These are phyloP conservation scores for Lipomyces spencermartinsiae DNA, from an alignment of 805 yeast species.

Conservation along the genomic window DNA sequence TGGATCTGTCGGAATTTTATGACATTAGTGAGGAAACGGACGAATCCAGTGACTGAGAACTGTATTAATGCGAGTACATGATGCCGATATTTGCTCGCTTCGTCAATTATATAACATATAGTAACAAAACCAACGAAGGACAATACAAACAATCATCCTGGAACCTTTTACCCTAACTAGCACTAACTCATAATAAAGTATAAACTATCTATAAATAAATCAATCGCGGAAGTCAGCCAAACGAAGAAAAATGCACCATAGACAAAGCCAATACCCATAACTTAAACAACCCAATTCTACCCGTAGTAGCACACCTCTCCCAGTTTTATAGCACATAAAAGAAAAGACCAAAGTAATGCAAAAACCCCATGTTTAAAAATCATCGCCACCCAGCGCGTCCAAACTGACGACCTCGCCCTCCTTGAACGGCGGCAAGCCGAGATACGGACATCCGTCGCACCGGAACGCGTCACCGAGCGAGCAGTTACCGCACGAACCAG, in stretches of 20 bases:
- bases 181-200: neutral
- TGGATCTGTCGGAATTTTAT: no score
- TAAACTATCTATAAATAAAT: constrained; percentile 1
- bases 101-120: no score
- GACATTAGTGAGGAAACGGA: neutral
- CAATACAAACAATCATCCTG: no score
- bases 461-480: constrained; percentile 97
- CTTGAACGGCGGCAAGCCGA: constrained; percentile 97
- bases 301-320: neutral
- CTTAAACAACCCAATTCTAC: neutral
- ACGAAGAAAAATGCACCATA: neutral
- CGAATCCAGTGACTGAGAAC: neutral
- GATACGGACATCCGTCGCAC: constrained; percentile 97
- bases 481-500: constrained; percentile 93
- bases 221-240: neutral
- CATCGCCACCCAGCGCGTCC: constrained; percentile 49
- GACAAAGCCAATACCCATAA: neutral
- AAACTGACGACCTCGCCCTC: constrained; percentile 91
- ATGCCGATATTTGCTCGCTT: neutral
- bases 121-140: no score
- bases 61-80: neutral
- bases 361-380: constrained; percentile 13
- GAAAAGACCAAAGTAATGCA: neutral
- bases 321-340: neutral
- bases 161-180: no score